Evolutionary conservation across 2,329 filamentous ascomycete species (phyloP), one percentile per base, ranked within the genome.

Genomic region (Epichloe coenophiala): DNA sequence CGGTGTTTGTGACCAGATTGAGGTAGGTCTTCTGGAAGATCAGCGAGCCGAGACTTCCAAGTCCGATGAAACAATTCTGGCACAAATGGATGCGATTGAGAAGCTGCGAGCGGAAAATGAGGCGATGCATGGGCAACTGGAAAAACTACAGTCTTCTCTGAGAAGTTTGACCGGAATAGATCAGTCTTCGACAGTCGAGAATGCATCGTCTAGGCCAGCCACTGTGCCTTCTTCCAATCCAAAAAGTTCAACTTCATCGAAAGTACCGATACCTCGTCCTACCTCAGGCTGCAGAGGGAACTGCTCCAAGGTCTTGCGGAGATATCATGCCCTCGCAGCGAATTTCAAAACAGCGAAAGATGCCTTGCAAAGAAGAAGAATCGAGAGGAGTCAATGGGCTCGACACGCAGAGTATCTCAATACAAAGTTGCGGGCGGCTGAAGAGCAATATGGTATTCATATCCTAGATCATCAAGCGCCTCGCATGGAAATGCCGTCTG

Each of bases 341-440:
- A 70, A 63, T 54, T 71, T 71, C 58, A 74, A 65, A 51, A 65
- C 57, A 2, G 64, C 70, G 44, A 67, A 68, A 51, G 63, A 64
- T 12, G 61, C 65, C 7, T 62, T 72, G 8, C 59, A 62, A 35
- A 71, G 67, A 54, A 67, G 68, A 45, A 71, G 69, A 31, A 63
- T 66, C 1, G 66, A 71, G 23, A 67, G 68, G 4, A 65, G 72
- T 6, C 57, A 59, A 35, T 80, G 76, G 76, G 63, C 66, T 27
- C 60, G 64, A 5, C 71, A 75, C 49, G 70, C 71, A 5, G 67
- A 67, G 21, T 57, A 63, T 12, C 59, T 78, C 17, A 65, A 73
- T 48, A 61, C 61, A 27, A 74, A 67, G 52, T 64, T 78, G 11
- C 64, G 65, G 44, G 62, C 59, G 23, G 63, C 76, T 9, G 70